A percentile compares a stretch with the other conserved stretches of the same genome.
These are phyloP conservation scores for Yamagishiella unicocca DNA, from an alignment of 139 green algal genomes.

Conservation along the genomic window DNA sequence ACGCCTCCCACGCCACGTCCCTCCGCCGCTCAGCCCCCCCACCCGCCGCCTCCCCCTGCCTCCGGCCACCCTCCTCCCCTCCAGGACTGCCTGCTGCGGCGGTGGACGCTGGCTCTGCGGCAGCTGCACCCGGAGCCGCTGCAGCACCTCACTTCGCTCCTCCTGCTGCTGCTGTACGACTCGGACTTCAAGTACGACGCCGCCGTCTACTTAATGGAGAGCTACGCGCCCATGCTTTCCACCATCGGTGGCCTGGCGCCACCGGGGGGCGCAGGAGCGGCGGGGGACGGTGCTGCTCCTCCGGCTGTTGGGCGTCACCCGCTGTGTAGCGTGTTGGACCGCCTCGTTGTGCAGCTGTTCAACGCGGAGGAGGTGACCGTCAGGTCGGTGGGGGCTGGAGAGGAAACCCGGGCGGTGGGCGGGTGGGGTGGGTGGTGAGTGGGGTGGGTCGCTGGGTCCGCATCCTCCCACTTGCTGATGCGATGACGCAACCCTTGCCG, in stretches of 20 bases:
- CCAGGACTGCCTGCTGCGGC: constrained; percentile 45
- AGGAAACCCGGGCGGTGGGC: background rate
- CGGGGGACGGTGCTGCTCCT: background rate
- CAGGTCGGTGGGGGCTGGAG: constrained; percentile 29
- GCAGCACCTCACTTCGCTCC: constrained; percentile 59
- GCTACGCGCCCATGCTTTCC: constrained; percentile 9
- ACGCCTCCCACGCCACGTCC: background rate
- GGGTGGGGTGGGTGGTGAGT: background rate
- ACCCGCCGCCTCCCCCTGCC: background rate
- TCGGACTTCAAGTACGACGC: constrained; percentile 62
- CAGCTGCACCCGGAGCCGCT: background rate
- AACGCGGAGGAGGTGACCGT: constrained; percentile 64
- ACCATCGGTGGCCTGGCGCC: background rate
- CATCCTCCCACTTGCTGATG: too few species aligned
- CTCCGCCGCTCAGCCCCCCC: background rate
- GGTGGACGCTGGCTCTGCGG: constrained; percentile 47
- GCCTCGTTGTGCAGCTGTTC: constrained; percentile 77
- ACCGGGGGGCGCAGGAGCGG: background rate
- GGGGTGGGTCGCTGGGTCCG: background rate
- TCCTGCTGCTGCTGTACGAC: constrained; percentile 75
- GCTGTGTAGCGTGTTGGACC: constrained; percentile 62
- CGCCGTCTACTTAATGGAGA: constrained; percentile 19
- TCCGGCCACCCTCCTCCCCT: background rate
- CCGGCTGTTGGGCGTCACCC: constrained; percentile 33
- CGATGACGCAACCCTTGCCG: too few species aligned